These are phyloP conservation scores for Peniophora sp. DNA, from an alignment of 1,284 basidiomycete genomes.

Conservation along the genomic window DNA sequence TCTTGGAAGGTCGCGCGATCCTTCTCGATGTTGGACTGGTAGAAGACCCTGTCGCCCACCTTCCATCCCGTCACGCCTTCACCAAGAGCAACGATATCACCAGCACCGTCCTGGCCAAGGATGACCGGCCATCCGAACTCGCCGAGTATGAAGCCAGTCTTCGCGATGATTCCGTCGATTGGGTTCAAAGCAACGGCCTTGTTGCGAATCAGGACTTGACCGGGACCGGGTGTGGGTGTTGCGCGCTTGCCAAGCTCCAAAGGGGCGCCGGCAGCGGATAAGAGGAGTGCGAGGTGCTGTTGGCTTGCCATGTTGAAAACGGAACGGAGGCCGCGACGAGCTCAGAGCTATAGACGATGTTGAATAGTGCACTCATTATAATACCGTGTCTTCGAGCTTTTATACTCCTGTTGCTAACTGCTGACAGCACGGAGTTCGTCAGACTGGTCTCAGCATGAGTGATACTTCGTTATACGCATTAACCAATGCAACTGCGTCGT, in stretches of 20 bases:
- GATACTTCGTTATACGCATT: no score
- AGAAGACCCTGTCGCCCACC: conserved; percentile 33
- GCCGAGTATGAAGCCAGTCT: conserved; percentile 17
- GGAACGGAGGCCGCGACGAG: no score
- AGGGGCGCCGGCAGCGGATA: conserved; percentile 13
- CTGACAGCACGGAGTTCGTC: no score
- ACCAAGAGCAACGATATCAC: conserved; percentile 31
- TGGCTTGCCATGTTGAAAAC: no score
- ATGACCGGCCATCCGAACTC: conserved; percentile 28
- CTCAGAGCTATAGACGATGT: no score
- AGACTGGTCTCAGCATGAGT: no score
- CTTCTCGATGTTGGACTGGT: conserved; percentile 14
- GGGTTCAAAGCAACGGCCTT: conserved; percentile 31
- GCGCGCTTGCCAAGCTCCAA: conserved; percentile 14
- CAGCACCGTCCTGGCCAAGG: conserved; percentile 38
- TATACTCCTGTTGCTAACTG: no score
- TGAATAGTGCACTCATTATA: no score
- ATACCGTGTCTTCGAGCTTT: no score
- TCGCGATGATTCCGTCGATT: conserved; percentile 32
- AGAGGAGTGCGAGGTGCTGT: conserved; percentile 17
- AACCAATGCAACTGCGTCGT: no score
- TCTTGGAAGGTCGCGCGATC: conserved; percentile 24
- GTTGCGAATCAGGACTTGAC: conserved; percentile 34
- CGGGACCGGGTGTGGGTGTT: conserved; percentile 23
- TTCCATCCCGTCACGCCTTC: conserved; percentile 25